Evolutionary conservation across 441 rosid genomes (phyloP), one percentile per base, ranked within the genome.

Genomic region (Arabidopsis hybrid): DNA sequence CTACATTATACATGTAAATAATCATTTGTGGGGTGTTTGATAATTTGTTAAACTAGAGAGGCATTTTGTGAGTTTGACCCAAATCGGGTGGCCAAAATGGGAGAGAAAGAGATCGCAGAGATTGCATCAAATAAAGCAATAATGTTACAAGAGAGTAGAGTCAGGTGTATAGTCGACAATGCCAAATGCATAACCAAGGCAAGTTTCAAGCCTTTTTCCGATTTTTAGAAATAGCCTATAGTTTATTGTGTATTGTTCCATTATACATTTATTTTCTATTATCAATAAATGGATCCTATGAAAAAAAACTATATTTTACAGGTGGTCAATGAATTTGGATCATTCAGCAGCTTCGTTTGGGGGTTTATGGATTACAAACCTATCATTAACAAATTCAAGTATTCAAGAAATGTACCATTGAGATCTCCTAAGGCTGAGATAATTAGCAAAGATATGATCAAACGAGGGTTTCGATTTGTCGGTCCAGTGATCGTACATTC

Each of bases 401-500:
- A 87, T 76, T 86, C 97, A 1, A 87, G 95, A 87, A 88, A 85
- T 72, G 89, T 95, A 57, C 97, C 97, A 0, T 56, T 91, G 7
- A 84, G 97, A 60, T 72, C 88, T 6, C 96, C 99, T 11, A 91
- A 91, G 80, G 96, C 93, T 45, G 94, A 87, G 60, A 79, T 79
- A 9, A 81, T 92, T 1, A 92, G 97, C 90, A 86, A 73, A 75
- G 97, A 95, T 63, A 76, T 95, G 63, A 66, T 86, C 75, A 92
- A 79, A 79, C 76, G 87, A 7, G 99, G 99, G 26, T 95, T 95
- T 71, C 76, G 96, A 32, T 84, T 92, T 0, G 97, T 88, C 0
- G 99, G 97, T 16, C 99, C 99, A 1, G 99, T 95, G 75, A 95
- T 95, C 1, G 87, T 95, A 50, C 84, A 86, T 56, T 95, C 97